phyloP scores from a whole-genome alignment of 768 basidiomycete genomes.

The Boletus barrowsii region DNA sequence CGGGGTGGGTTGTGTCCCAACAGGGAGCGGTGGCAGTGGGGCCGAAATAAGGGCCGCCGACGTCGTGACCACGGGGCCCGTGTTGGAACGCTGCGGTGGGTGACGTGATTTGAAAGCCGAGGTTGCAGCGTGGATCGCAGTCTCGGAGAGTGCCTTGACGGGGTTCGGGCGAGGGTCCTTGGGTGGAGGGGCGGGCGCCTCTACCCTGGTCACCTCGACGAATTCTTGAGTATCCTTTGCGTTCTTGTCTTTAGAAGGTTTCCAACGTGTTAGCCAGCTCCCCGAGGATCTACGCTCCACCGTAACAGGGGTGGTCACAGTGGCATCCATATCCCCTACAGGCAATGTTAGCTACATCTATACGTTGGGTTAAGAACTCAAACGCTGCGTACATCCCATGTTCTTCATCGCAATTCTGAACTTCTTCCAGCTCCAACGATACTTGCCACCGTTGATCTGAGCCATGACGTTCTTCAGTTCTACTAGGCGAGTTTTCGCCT shows the following conservation, averaged over 20 bases:
- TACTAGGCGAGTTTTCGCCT: conserved; percentile 60
- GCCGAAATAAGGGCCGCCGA: conserved; percentile 6
- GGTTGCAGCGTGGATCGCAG: conserved; percentile 27
- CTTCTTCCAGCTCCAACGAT: conserved; percentile 82
- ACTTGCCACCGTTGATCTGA: conserved; percentile 72
- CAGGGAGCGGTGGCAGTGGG: conserved; percentile 17
- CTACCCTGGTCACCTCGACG: conserved; percentile 30
- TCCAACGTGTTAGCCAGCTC: conserved; percentile 50
- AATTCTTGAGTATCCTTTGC: conserved; percentile 31
- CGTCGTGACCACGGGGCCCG: conserved; percentile 26
- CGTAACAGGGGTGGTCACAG: conserved; percentile 59
- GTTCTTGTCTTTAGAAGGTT: conserved; percentile 35
- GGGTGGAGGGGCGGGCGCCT: conserved; percentile 23
- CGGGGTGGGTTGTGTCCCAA: conserved; percentile 9
- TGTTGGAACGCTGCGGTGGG: conserved; percentile 28
- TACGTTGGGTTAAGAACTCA: not conserved
- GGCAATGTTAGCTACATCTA: not conserved
- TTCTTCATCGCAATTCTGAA: conserved; percentile 75
- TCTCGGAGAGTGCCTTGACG: conserved; percentile 35
- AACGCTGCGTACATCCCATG: conserved; percentile 67
- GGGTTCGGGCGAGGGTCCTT: conserved; percentile 33
- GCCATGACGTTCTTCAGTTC: conserved; percentile 73
- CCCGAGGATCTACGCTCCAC: conserved; percentile 49
- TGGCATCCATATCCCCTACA: conserved; percentile 65
- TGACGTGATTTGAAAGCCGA: conserved; percentile 29